Evolutionary conservation across 352 stramenopile species (phyloP).

Genomic region (Saprolegnia diclina): DNA sequence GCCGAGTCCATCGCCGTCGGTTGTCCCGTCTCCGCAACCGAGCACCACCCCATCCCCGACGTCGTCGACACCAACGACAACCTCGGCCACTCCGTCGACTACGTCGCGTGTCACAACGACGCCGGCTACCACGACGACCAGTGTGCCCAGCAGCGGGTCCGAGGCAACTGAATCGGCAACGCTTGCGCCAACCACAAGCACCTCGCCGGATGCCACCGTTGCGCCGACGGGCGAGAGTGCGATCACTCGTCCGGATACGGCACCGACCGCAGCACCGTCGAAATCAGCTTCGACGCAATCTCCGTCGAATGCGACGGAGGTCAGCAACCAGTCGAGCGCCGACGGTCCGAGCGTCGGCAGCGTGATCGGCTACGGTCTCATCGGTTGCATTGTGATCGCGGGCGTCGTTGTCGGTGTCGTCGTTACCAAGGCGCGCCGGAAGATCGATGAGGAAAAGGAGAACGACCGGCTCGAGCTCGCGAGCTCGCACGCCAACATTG

Average conservation of each 20-base stretch:
- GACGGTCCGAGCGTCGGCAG: neutral
- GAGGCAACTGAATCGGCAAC: too few species aligned
- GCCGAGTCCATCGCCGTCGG: neutral
- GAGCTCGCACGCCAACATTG: constrained; percentile 23
- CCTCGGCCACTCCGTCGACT: neutral
- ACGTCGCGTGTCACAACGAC: neutral
- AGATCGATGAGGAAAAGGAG: constrained; percentile 23
- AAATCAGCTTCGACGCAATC: neutral
- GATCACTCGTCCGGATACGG: neutral
- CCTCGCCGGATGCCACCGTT: neutral
- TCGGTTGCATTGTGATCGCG: neutral
- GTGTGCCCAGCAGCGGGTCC: too few species aligned
- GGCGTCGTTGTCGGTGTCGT: neutral
- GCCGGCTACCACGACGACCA: too few species aligned
- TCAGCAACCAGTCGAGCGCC: too few species aligned
- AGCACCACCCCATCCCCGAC: neutral
- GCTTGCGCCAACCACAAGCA: neutral
- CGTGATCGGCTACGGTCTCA: neutral
- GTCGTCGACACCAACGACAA: neutral
- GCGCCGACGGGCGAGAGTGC: neutral
- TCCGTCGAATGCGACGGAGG: neutral
- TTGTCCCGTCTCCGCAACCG: neutral
- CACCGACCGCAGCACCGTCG: neutral
- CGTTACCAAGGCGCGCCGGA: neutral
- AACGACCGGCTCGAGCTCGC: constrained; percentile 10